phyloP scores from a whole-genome alignment of 129 eudicot genomes.

The Centella asiatica region DNA sequence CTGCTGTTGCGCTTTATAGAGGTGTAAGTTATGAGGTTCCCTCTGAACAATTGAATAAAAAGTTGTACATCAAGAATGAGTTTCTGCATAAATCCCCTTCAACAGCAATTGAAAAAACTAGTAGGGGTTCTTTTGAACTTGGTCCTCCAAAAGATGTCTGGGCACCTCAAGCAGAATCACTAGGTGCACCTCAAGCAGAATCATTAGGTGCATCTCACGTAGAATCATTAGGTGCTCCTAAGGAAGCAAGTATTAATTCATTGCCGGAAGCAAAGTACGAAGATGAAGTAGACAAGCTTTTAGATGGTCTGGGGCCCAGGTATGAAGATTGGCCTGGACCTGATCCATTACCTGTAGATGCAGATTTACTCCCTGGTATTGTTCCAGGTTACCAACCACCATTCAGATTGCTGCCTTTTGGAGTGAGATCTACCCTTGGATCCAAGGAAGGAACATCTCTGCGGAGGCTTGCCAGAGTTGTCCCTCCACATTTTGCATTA shows the following conservation, averaged over 20 bases:
- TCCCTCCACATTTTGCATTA: slow-evolving; percentile 93
- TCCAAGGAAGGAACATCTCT: slow-evolving; percentile 66
- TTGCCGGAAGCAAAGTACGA: slow-evolving; percentile 53
- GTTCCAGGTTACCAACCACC: slow-evolving; percentile 76
- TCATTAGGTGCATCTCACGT: slow-evolving; percentile 23
- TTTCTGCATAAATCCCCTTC: slow-evolving; percentile 23
- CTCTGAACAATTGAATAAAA: slow-evolving; percentile 26
- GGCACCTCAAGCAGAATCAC: slow-evolving; percentile 28
- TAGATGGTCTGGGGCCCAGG: slow-evolving; percentile 78
- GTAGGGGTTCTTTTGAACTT: slow-evolving; percentile 14
- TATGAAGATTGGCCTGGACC: slow-evolving; percentile 88
- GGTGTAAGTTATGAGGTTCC: slow-evolving; percentile 73
- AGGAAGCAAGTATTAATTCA: slow-evolving; percentile 20
- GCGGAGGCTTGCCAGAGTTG: slow-evolving; percentile 75
- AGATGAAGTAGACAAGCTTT: slow-evolving; percentile 75
- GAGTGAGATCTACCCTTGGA: slow-evolving; percentile 54
- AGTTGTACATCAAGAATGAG: slow-evolving; percentile 23
- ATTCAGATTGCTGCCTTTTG: slow-evolving; percentile 85
- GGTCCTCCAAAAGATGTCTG: slow-evolving; percentile 17
- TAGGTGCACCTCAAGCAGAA: slow-evolving; percentile 9
- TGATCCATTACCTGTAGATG: slow-evolving; percentile 91
- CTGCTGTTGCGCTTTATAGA: slow-evolving; percentile 67
- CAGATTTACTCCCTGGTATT: slow-evolving; percentile 74
- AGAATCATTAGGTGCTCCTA: slow-evolving; percentile 12
- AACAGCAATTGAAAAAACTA: slow-evolving; percentile 13